Percentiles rank a stretch among this genome's conserved stretches.
Conservation (phyloP, 306 rosid species). For the Cucumis hystrix region DNA sequence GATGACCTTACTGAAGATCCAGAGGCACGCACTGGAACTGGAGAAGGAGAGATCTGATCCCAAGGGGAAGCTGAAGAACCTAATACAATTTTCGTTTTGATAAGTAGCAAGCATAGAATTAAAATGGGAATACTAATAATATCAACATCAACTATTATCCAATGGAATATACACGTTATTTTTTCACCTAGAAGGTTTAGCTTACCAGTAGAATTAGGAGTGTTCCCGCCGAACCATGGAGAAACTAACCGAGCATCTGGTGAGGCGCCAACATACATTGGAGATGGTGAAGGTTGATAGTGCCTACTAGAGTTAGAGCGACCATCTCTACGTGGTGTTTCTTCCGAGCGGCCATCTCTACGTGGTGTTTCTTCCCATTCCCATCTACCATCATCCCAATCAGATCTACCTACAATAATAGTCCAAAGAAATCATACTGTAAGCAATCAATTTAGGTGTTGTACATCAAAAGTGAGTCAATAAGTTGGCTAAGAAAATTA, state of each 20-base stretch:
- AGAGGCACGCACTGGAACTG: slow-evolving; percentile 84
- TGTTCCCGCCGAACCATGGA: slow-evolving; percentile 83
- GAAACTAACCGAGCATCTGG: slow-evolving; percentile 94
- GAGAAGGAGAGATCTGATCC: slow-evolving; percentile 91
- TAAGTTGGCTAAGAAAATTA: neutral
- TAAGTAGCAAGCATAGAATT: neutral
- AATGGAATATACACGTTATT: neutral
- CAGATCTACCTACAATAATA: slow-evolving; percentile 59
- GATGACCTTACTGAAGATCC: slow-evolving; percentile 66
- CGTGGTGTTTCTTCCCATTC: slow-evolving; percentile 96
- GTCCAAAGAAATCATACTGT: neutral
- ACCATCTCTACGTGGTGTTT: slow-evolving; percentile 57
- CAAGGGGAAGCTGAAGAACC: slow-evolving; percentile 72
- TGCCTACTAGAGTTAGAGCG: slow-evolving; percentile 42
- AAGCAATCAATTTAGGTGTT: too few species aligned
- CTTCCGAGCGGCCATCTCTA: slow-evolving; percentile 35
- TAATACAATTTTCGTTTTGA: slow-evolving; percentile 21
- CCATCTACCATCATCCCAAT: slow-evolving; percentile 94
- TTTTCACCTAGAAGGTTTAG: slow-evolving; percentile 8
- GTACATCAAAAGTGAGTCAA: neutral
- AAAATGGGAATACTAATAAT: neutral
- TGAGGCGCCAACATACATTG: slow-evolving; percentile 85
- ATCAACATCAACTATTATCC: slow-evolving; percentile 1
- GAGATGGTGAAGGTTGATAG: slow-evolving; percentile 84
- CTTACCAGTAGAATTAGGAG: slow-evolving; percentile 59